These are phyloP conservation scores for Macrocybe gigantea DNA, from an alignment of 768 basidiomycete genomes.

Conservation along the genomic window DNA sequence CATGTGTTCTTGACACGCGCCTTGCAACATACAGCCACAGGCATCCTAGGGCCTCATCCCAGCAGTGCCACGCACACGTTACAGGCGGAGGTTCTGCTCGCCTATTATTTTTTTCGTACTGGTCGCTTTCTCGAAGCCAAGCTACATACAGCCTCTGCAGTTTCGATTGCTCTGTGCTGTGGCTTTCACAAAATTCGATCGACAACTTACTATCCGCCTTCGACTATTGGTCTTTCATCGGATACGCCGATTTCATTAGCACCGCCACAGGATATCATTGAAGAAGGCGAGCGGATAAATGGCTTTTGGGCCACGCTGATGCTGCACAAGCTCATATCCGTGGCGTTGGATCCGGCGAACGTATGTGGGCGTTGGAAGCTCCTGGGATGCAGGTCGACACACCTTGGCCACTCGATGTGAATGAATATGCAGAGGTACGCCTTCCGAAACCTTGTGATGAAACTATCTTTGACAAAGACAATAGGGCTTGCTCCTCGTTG, in stretches of 20 bases:
- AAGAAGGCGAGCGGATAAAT: slow-evolving; percentile 62
- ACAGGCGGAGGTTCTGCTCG: slow-evolving; percentile 59
- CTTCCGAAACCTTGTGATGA: not conserved
- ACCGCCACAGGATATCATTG: slow-evolving; percentile 38
- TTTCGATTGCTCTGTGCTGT: slow-evolving; percentile 40
- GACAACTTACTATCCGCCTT: slow-evolving; percentile 26
- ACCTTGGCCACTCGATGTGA: slow-evolving; percentile 45
- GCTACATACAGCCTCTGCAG: slow-evolving; percentile 47
- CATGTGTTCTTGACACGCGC: slow-evolving; percentile 43
- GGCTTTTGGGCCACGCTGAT: slow-evolving; percentile 60
- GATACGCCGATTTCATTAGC: slow-evolving; percentile 36
- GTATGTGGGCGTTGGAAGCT: slow-evolving; percentile 50
- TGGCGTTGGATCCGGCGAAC: slow-evolving; percentile 45
- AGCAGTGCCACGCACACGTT: slow-evolving; percentile 45
- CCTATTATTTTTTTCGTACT: slow-evolving; percentile 58
- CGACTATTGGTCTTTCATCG: slow-evolving; percentile 31
- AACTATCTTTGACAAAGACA: slow-evolving; percentile 7
- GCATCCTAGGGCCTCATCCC: slow-evolving; percentile 42
- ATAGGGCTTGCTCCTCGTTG: slow-evolving; percentile 40
- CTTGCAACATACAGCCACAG: slow-evolving; percentile 39
- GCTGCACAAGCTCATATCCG: slow-evolving; percentile 51
- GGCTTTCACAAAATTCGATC: slow-evolving; percentile 44
- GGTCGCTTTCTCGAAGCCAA: slow-evolving; percentile 59
- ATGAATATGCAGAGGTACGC: slow-evolving; percentile 31
- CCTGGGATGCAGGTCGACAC: slow-evolving; percentile 45